phyloP scores from a whole-genome alignment of 1,284 basidiomycete genomes.

The Mycosarcoma mackinlayi region DNA sequence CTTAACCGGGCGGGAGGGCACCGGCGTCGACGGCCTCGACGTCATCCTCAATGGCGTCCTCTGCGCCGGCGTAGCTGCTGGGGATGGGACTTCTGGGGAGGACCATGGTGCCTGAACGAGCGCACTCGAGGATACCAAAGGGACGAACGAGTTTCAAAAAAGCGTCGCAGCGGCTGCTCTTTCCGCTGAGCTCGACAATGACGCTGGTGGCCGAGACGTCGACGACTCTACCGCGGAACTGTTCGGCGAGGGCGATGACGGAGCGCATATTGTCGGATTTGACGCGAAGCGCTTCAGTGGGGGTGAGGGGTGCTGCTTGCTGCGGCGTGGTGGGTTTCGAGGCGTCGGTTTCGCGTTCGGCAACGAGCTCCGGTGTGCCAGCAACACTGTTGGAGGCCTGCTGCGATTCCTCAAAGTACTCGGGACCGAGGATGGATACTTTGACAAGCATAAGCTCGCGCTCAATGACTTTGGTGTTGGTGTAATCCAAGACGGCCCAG shows the following conservation, averaged over 20 bases:
- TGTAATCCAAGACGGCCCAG: constrained; percentile 68
- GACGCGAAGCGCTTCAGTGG: constrained; percentile 82
- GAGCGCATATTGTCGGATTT: constrained; percentile 91
- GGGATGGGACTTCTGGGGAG: constrained; percentile 65
- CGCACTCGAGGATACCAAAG: constrained; percentile 93
- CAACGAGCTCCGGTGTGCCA: constrained; percentile 52
- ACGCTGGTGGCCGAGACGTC: constrained; percentile 93
- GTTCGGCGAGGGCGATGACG: constrained; percentile 83
- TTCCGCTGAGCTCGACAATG: constrained; percentile 94
- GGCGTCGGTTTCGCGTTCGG: constrained; percentile 48
- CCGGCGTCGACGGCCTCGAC: constrained; percentile 61
- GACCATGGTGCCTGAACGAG: constrained; percentile 76
- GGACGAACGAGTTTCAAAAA: constrained; percentile 92
- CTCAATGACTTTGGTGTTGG: constrained; percentile 75
- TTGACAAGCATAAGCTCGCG: constrained; percentile 90
- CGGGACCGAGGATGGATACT: constrained; percentile 94
- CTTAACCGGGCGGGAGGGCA: constrained; percentile 66
- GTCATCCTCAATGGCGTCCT: constrained; percentile 57
- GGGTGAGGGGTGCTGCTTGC: constrained; percentile 72
- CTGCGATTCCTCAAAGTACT: constrained; percentile 80
- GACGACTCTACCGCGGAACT: constrained; percentile 92
- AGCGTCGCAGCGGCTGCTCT: constrained; percentile 89
- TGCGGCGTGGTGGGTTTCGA: constrained; percentile 20
- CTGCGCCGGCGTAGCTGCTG: constrained; percentile 56
- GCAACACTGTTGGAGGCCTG: constrained; percentile 26